Conservation (phyloP, 345 rosid genomes). For the Acer campestre region DNA sequence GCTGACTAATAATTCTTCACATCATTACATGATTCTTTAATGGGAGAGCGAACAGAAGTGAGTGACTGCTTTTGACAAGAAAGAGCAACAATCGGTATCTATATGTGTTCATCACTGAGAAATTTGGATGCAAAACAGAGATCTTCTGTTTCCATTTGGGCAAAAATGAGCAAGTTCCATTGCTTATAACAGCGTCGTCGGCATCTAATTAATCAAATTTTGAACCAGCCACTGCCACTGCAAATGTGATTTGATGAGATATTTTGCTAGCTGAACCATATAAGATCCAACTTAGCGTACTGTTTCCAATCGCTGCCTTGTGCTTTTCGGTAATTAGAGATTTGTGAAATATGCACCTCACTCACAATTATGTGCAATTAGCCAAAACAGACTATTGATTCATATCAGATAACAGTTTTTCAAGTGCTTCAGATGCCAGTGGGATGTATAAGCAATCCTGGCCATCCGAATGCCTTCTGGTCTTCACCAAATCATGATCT, state of each 20-base stretch:
- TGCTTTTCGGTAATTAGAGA: not conserved
- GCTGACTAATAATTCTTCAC: not conserved
- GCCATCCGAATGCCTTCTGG: conserved; percentile 70
- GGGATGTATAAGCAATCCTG: conserved; percentile 86
- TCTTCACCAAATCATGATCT: conserved; percentile 92
- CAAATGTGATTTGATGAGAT: not conserved
- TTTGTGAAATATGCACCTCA: not conserved
- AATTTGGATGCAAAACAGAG: not conserved
- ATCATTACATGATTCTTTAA: not conserved
- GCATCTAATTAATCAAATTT: not conserved
- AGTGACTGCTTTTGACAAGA: not conserved
- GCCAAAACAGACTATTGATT: conserved; percentile 30
- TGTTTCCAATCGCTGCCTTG: not conserved
- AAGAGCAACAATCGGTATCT: too few relatives aligned
- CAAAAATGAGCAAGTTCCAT: not conserved
- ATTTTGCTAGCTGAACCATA: not conserved
- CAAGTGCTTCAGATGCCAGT: conserved; percentile 67
- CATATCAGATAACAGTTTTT: conserved; percentile 67
- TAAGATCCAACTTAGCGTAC: not conserved
- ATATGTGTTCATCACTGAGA: not conserved
- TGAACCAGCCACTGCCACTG: not conserved
- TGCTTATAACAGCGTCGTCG: not conserved
- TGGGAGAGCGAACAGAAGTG: not conserved
- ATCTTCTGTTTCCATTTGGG: not conserved
- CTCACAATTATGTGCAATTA: not conserved